Percentiles rank a stretch among this genome's conserved stretches.
phyloP scores from a whole-genome alignment of 139 green algal species.

The Cymbomonas tetramitiformis region DNA sequence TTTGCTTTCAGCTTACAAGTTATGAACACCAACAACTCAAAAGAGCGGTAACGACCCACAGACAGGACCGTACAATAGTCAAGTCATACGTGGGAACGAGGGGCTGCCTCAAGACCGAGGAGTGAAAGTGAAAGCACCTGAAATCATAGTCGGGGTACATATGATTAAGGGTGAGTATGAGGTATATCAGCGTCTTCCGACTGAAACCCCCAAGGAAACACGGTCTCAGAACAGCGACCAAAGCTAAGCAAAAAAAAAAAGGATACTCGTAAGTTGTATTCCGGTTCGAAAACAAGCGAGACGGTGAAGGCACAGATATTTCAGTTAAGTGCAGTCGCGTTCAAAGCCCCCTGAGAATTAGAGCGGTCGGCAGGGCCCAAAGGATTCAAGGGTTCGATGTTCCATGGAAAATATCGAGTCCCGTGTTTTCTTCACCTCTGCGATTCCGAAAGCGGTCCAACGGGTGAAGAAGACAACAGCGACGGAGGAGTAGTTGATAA shows the following conservation, averaged over 20 bases:
- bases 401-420: too few species aligned
- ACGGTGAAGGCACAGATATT: too few species aligned
- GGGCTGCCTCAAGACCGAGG: too few species aligned
- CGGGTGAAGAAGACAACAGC: constrained; percentile 64
- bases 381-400: too few species aligned
- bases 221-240: not conserved
- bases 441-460: constrained; percentile 61
- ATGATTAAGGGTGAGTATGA: constrained; percentile 96
- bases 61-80: too few species aligned
- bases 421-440: constrained; percentile 30
- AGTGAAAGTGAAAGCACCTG: too few species aligned
- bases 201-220: constrained; percentile 24
- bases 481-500: constrained; percentile 34
- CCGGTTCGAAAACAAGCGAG: too few species aligned
- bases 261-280: not conserved
- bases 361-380: not conserved
- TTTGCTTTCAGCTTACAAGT: too few species aligned
- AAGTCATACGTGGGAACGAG: too few species aligned
- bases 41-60: too few species aligned
- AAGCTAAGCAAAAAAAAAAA: not conserved
- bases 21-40: too few species aligned
- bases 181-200: constrained; percentile 90
- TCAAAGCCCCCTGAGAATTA: not conserved
- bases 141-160: constrained; percentile 96
- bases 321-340: not conserved